Evolutionary conservation across 306 rosid genomes (phyloP).

Genomic region (Pyrus communis): DNA sequence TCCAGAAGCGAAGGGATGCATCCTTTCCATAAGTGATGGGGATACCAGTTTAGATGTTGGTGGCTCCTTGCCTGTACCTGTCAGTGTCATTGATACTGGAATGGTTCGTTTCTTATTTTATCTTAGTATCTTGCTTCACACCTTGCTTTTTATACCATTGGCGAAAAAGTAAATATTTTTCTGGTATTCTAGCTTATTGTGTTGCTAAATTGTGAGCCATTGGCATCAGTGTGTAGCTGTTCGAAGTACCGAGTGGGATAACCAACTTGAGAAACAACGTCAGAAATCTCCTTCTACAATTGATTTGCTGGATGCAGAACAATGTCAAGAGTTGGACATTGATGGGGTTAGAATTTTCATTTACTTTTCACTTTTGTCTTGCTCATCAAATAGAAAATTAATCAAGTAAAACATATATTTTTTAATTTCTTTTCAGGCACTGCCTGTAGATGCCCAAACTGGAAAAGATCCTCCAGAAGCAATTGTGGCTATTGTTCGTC

Average conservation of each 20-base stretch:
- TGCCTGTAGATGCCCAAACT: conserved; percentile 20
- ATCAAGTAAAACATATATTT: not conserved
- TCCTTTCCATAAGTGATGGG: conserved; percentile 23
- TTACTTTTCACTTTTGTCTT: not conserved
- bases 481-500: conserved; percentile 34
- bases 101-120: conserved; percentile 34
- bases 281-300: conserved; percentile 35
- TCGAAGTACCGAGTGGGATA: conserved; percentile 33
- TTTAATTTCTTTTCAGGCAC: conserved; percentile 14
- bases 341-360: conserved; percentile 30
- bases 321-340: conserved; percentile 24
- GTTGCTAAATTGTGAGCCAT: conserved; percentile 7
- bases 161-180: not conserved
- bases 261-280: conserved; percentile 26
- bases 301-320: conserved; percentile 22
- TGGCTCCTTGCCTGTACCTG: conserved; percentile 42
- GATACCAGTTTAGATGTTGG: conserved; percentile 28
- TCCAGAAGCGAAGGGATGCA: conserved; percentile 32
- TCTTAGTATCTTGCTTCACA: not conserved
- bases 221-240: conserved; percentile 39
- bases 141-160: not conserved
- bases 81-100: conserved; percentile 38
- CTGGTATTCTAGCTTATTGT: not conserved
- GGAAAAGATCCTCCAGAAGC: conserved; percentile 28
- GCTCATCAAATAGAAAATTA: not conserved